phyloP scores from a whole-genome alignment of 768 basidiomycete species.

The Sarcodon aspratus region DNA sequence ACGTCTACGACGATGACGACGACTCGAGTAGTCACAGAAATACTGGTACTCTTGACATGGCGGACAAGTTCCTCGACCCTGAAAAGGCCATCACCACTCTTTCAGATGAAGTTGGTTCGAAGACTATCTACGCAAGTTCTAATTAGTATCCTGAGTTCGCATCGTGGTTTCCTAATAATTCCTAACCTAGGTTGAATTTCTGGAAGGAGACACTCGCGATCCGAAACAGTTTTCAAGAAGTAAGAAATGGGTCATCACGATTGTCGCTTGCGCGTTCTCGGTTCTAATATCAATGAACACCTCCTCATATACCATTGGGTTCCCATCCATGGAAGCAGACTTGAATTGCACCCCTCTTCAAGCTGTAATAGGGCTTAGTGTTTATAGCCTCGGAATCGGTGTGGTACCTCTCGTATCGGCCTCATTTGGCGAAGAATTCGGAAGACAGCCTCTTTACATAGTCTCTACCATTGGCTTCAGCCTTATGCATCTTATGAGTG shows the following conservation, averaged over 20 bases:
- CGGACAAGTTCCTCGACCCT: too few species aligned
- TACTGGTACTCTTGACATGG: too few species aligned
- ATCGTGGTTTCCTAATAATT: too few species aligned
- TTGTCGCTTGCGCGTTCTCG: constrained; percentile 36
- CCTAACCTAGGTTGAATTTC: constrained; percentile 20
- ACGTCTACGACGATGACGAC: too few species aligned
- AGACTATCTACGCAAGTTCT: too few species aligned
- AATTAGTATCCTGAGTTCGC: too few species aligned
- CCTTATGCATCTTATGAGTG: constrained; percentile 34
- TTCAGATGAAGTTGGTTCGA: too few species aligned
- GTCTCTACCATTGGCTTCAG: constrained; percentile 37
- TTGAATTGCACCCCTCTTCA: constrained; percentile 21
- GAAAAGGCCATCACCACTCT: too few species aligned
- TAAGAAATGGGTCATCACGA: constrained; percentile 30
- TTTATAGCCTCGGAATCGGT: constrained; percentile 52
- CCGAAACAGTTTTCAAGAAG: constrained; percentile 18
- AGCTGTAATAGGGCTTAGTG: constrained; percentile 23
- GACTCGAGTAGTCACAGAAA: too few species aligned
- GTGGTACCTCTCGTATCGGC: constrained; percentile 54
- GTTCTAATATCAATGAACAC: constrained; percentile 12
- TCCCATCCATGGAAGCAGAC: constrained; percentile 39
- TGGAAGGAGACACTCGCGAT: constrained; percentile 20
- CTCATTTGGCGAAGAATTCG: constrained; percentile 65
- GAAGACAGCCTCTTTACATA: constrained; percentile 49
- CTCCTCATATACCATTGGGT: constrained; percentile 43